Conservation (phyloP, 2,329 filamentous ascomycete species). For the Epichloe sylvatica region DNA sequence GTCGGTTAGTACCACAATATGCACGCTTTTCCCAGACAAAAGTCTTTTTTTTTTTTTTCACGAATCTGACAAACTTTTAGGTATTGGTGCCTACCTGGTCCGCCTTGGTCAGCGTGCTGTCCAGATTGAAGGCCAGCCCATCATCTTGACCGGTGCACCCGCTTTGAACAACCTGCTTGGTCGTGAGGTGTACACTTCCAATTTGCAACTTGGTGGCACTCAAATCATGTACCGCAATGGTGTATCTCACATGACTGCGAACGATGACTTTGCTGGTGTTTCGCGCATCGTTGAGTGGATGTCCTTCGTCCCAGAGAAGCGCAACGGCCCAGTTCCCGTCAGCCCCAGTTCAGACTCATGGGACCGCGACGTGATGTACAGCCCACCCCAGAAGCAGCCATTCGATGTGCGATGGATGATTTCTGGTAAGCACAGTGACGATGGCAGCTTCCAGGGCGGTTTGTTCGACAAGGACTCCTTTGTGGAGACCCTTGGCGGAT, state of each 20-base stretch:
- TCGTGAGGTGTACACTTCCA: conserved; percentile 96
- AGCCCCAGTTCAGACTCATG: conserved; percentile 71
- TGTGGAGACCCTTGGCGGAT: conserved; percentile 88
- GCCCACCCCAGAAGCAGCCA: conserved; percentile 64
- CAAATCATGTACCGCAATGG: conserved; percentile 99
- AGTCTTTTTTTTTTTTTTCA: not conserved
- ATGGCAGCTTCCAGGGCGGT: conserved; percentile 58
- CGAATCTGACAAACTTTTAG: conserved; percentile 19
- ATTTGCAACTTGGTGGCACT: conserved; percentile 97
- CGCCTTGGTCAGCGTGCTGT: conserved; percentile 96
- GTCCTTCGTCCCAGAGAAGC: conserved; percentile 92
- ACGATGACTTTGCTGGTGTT: conserved; percentile 94
- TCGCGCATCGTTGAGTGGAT: conserved; percentile 98
- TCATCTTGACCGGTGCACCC: conserved; percentile 93
- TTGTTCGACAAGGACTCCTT: conserved; percentile 96
- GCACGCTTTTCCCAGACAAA: not conserved
- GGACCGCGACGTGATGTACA: conserved; percentile 86
- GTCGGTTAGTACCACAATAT: conserved; percentile 54
- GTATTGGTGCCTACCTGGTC: conserved; percentile 96
- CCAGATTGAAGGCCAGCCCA: conserved; percentile 96
- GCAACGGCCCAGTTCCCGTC: conserved; percentile 84
- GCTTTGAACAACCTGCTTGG: conserved; percentile 97
- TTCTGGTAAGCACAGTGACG: conserved; percentile 67
- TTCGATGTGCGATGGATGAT: conserved; percentile 96
- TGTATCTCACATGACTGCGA: conserved; percentile 97